Base-by-base conservation (phyloP, 805 yeast genomes). In the Candida lessepsii region DNA sequence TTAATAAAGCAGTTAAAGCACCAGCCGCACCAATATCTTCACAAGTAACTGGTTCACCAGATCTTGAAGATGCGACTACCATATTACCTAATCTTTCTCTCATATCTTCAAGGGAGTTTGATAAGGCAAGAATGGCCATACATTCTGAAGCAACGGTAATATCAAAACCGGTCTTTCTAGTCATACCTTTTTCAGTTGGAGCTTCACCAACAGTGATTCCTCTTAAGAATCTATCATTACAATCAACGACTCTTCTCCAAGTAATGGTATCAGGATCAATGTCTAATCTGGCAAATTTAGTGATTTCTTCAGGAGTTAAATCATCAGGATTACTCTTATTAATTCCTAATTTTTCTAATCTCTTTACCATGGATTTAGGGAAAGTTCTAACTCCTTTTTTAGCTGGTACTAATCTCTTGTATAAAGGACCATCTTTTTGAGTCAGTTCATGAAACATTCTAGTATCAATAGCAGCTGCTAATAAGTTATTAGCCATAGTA, bases 1-100 rank as follows among this genome's bases (percentile, higher is more conserved):
- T 91, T 75, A 91, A 72, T 56, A 91, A 74, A 9, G 98, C 97
- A 36, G 97, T 84, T 47, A 91, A 69, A 13, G 98, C 98, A 56
- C 98, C 98, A 19, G 96, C 96, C 63, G 87, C 81, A 25, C 97
- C 96, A 53, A 91, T 73, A 58, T 91, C 98, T 61, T 91, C 97
- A 53, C 90, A 86, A 37, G 98, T 90, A 53, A 91, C 74, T 48
- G 97, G 95, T 35, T 71, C 83, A 50, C 88, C 88, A 15, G 77
- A 60, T 46, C 63, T 75, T 47, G 83, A 79, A 9, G 85, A 67
- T 39, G 85, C 95, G 58, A 85, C 74, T 41, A 85, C 93, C 67
- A 85, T 81, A 35, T 69, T 75, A 44, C 93, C 90, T 45, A 84
- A 75, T 65, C 95, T 74, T 48, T 71, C 76, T 64, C 91, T 76